Evolutionary conservation across 2,329 filamentous ascomycete species (phyloP), one percentile per base, ranked within the genome.

Genomic region (Fusarium multiceps): DNA sequence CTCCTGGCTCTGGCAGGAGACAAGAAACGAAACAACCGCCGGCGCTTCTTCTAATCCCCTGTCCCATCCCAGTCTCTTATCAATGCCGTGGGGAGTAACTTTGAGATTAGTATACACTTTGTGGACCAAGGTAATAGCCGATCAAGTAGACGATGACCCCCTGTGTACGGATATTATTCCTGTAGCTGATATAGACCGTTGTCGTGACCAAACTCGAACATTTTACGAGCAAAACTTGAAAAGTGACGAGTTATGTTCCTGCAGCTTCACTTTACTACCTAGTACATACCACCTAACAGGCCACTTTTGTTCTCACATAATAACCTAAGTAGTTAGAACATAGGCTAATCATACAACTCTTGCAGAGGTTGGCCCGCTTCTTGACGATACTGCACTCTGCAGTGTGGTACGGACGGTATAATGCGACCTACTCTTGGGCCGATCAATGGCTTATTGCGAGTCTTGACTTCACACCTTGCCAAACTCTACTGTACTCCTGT

Each of bases 11-110:
- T 57, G 69, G 59, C 69, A 63, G 62, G 63, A 72, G 74, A 72
- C 72, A 71, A 66, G 63, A 74, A 74, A 74, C 72, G 72, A 74
- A 74, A 74, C 72, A 74, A 72, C 55, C 72, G 72, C 72, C 54
- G 63, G 72, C 72, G 72, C 72, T 72, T 74, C 72, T 61, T 55
- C 46, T 23, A 49, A 54, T 63, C 45, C 65, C 70, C 62, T 62
- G 55, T 42, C 45, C 54, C 51, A 73, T 42, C 72, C 68, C 51
- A 55, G 68, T 59, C 60, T 61, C 28, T 68, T 55, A 54, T 50
- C 37, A 43, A 42, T 27, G 32, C 25, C 34, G 27, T 37, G 21
- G 27, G 34, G n/a, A 20, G 34, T 41, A 27, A 42, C n/a, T 42
- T 57, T 56, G 47, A 50, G 48, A 41, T 46, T 45, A 48, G 46